phyloP scores from a whole-genome alignment of 2,329 filamentous ascomycete species.

The Xylaria sp. region DNA sequence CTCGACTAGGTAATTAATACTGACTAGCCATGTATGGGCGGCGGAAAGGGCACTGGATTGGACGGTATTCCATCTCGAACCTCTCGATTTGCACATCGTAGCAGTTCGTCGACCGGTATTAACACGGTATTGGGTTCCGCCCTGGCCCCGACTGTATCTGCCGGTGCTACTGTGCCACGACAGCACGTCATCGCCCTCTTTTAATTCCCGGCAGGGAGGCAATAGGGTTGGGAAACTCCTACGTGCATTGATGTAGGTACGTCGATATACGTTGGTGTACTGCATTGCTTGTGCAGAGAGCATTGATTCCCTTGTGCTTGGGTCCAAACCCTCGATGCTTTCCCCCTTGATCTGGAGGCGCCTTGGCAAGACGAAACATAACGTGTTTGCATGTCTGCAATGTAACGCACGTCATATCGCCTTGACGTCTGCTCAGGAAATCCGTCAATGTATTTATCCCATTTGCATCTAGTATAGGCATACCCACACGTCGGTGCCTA shows the following conservation, averaged over 20 bases:
- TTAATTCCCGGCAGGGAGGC: slow-evolving; percentile 17
- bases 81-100: not conserved
- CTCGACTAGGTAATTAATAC: slow-evolving; percentile 10
- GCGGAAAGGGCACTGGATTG: not conserved
- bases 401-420: slow-evolving; percentile 16
- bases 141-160: slow-evolving; percentile 14
- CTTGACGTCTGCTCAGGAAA: slow-evolving; percentile 2
- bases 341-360: slow-evolving; percentile 9
- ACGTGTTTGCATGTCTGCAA: slow-evolving; percentile 20
- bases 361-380: slow-evolving; percentile 18
- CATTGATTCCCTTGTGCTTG: not conserved
- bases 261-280: too few species aligned
- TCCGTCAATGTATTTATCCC: not conserved
- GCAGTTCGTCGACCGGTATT: slow-evolving; percentile 13
- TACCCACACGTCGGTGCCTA: not conserved
- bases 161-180: slow-evolving; percentile 26
- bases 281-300: not conserved
- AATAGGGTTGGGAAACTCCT: too few species aligned
- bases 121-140: not conserved
- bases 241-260: too few species aligned
- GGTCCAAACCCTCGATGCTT: not conserved
- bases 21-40: not conserved
- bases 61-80: not conserved
- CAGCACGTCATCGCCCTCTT: slow-evolving; percentile 8
- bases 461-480: not conserved